Evolutionary conservation across 148 eudicot species (phyloP).

Genomic region (Cornus controversa): DNA sequence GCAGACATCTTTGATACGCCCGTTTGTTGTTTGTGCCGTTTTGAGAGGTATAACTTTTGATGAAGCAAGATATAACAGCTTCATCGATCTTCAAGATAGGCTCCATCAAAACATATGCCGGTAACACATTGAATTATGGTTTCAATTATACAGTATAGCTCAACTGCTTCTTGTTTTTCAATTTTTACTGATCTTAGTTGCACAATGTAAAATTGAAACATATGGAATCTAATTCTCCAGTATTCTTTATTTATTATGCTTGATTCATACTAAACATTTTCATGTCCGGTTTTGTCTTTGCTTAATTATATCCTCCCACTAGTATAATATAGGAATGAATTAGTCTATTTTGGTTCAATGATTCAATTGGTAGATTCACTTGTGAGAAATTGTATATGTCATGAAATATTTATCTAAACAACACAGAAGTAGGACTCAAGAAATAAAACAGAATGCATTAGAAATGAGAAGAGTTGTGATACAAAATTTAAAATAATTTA

Average conservation of each 20-base stretch:
- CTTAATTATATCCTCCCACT: neutral
- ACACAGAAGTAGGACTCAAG: neutral
- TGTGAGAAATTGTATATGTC: neutral
- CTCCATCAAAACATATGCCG: conserved; percentile 98
- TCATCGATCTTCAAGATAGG: conserved; percentile 95
- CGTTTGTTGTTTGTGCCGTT: conserved; percentile 94
- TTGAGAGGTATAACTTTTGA: conserved; percentile 82
- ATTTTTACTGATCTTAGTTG: neutral
- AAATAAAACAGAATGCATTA: neutral
- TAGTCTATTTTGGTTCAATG: too few species aligned
- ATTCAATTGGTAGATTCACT: neutral
- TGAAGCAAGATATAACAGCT: conserved; percentile 92
- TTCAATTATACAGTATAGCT: neutral
- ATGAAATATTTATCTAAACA: neutral
- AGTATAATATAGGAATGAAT: neutral
- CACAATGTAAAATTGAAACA: neutral
- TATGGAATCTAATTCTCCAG: neutral
- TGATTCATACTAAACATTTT: neutral
- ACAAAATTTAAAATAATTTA: neutral
- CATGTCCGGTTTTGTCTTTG: neutral
- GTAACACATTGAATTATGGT: conserved; percentile 29
- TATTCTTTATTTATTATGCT: too few species aligned
- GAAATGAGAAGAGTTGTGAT: neutral
- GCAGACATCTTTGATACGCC: conserved; percentile 79
- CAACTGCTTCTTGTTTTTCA: neutral